These are phyloP conservation scores for Neckera pumila DNA, from an alignment of 225 moss, liverwort and hornwort genomes.

Conservation along the genomic window DNA sequence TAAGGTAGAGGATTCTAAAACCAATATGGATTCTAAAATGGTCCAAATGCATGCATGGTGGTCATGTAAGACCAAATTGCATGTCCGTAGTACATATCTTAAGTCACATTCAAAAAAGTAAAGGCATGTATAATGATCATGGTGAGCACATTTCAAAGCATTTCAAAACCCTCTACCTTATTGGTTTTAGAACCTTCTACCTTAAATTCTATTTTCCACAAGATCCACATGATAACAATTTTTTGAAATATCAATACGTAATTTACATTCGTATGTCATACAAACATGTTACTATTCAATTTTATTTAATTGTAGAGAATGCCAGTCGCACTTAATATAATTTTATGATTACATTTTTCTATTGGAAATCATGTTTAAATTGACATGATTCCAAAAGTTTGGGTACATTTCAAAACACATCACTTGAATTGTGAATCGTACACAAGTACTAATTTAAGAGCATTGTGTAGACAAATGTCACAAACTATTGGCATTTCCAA, in stretches of 20 bases:
- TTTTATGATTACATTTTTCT: too few relatives aligned
- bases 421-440: neutral
- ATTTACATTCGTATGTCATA: neutral
- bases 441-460: neutral
- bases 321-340: accelerated
- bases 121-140: neutral
- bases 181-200: neutral
- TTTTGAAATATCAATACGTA: neutral
- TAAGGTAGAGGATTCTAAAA: neutral
- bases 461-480: neutral
- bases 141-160: neutral
- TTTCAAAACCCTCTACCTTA: neutral
- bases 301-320: too few relatives aligned
- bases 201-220: neutral
- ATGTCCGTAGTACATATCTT: neutral
- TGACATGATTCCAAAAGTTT: too few relatives aligned
- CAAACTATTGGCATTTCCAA: neutral
- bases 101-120: neutral
- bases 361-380: neutral
- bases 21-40: accelerated
- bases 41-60: neutral
- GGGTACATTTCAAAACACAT: too few relatives aligned
- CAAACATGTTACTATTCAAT: neutral
- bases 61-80: neutral
- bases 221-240: neutral